Base-by-base conservation (phyloP, 768 basidiomycete species). In the Tulasnella sp. region DNA sequence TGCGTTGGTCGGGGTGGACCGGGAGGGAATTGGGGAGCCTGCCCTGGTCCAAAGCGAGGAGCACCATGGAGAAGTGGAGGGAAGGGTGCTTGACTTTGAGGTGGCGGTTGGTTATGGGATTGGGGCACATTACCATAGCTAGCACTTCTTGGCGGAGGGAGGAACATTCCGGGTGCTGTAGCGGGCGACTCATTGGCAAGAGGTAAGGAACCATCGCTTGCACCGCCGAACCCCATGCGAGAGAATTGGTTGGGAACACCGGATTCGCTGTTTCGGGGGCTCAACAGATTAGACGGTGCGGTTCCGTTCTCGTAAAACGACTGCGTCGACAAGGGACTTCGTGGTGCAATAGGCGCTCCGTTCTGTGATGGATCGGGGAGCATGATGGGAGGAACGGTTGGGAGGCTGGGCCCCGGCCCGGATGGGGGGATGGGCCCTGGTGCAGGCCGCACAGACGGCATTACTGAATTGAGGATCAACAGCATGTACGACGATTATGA, bases 241-340 rank as follows among this genome's bases (percentile, higher is more conserved):
- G 17, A n/a, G 29, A 45, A 55, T 40, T 37, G 39, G 41, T 23
- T 23, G n/a, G 42, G 42, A 11, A 40, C 7, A 6, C 53, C 53
- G 15, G 19, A 19, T 34, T 55, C 53, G 17, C 53, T 55, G 40
- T 55, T 55, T 12, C 53, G 53, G 29, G 53, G 53, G n/a, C 53
- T 55, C 19, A 55, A 40, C 53, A 43, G 17, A 11, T 36, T 9
- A 21, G 21, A 11, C n/a, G 2, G 19, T 6, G 19, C 27, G 27
- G 19, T 25, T 2, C 19, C 27, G 19, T 17, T 42, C 41, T 42
- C 41, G 19, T 8, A 7, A 25, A 42, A 42, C 41, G 41, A 42
- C 9, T 42, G 41, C 19, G 41, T 15, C 19, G 19, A 19, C n/a
- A n/a, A n/a, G 7, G 48, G 32, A 31, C 48, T 49, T 21, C 48